Base-by-base conservation (phyloP, 2,329 filamentous ascomycete species). In the Fusarium sp. region DNA sequence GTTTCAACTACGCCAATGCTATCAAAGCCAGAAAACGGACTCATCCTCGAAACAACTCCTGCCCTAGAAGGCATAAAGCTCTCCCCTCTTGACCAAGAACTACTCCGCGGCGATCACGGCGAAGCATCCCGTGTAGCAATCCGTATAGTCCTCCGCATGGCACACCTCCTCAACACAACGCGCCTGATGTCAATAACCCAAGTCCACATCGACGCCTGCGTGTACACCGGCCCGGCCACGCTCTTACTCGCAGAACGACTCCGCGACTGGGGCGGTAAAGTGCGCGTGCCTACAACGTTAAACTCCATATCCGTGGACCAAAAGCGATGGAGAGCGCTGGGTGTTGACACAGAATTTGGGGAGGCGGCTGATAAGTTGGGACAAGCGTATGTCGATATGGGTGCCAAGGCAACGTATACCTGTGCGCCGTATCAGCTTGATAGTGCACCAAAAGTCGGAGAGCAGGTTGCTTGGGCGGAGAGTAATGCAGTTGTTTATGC, bases 181-280 rank as follows among this genome's bases (percentile, higher is more conserved):
- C 53, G 67, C 8, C 52, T 74, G 1, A 71, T 74, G 61, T 61
- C 72, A 2, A 55, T 74, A 16, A 65, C 46, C 2, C 72, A 73
- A 47, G 68, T 56, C 2, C 71, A 73, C 4, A 45, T 61, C 2
- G 71, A 73, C 29, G 68, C 68, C 1, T 60, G 59, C 2, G 71
- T 62, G 14, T 70, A 65, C 1, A 85, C 57, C 79, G 71, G 72
- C 1, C 67, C 67, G 0, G 69, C 67, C 2, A 65, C 69, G 1
- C 55, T 74, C 4, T 29, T 57, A 2, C 61, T 74, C 12, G 69
- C 56, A 20, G 44, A 69, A 10, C 44, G 41, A 10, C 64, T 74
- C 0, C 69, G 72, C 0, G 71, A 67, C 3, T 67, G 54, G 57
- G 64, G 64, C 11, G 72, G 71, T 2, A 48, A 54, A 29, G 60